Base-by-base conservation (phyloP, 2,329 filamentous ascomycete species). In the Xylaria sp. region DNA sequence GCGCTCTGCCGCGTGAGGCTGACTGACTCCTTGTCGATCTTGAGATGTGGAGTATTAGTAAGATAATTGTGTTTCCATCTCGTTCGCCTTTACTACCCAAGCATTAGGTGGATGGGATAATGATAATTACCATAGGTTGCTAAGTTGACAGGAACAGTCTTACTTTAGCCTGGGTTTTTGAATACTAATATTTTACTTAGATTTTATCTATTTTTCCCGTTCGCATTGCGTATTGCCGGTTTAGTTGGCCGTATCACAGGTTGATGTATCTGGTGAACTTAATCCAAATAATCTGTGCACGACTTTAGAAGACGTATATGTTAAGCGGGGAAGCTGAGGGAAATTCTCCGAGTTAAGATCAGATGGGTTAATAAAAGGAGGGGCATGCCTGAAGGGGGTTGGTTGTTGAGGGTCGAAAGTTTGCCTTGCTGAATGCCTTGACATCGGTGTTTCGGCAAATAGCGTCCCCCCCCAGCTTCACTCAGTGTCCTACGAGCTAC, bases 361-460 rank as follows among this genome's bases (percentile, higher is more conserved):
- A 32, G 45, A 59, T 36, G 23, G 46, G 34, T 28, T 34, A 43
- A 53, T 4, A 20, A 45, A 46, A 15, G 18, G 39, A 55, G 23
- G 56, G 25, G 28, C 30, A 41, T 36, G 34, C 34, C 18, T 13
- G 20, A 30, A 41, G 25, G 59, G 53, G 48, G 13, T 34, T 46
- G 48, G n/a, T 46, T 20, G n/a, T 46, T 10, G 15, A 25, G 3
- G 39, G 30, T 15, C 8, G 34, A 41, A 45, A 64, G 25, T 28
- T 46, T 67, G 60, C 65, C 65, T 67, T 45, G 60, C 41, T 12
- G 56, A 5, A 20, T 32, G 65, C 65, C 65, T 67, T 57, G 43
- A 34, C 41, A 28, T 52, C 15, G 50, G 48, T 20, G 20, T 4
- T 25, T 67, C 65, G 60, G 60, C 56, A 41, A 20, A 32, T 28